A percentile compares a stretch with the other conserved stretches of the same genome.
Conservation (phyloP, 116 monocot genomes). For the Phalaenopsis hybrid region DNA sequence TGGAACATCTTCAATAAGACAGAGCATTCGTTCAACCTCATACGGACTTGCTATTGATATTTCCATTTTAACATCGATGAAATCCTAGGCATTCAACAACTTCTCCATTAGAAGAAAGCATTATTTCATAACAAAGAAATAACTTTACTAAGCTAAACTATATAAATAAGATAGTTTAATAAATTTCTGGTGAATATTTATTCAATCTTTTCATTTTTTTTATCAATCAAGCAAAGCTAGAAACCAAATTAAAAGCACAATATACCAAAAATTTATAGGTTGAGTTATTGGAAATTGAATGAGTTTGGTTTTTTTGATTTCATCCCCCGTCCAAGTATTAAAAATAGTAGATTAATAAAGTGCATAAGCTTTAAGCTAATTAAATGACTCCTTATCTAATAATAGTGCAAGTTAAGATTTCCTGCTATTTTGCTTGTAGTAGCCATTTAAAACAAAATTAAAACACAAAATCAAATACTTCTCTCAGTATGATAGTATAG, state of each 20-base stretch:
- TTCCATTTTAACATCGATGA: slow-evolving; percentile 28
- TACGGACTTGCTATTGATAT: slow-evolving; percentile 32
- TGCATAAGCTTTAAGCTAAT: not conserved
- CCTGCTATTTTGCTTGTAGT: not conserved
- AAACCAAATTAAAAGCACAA: not conserved
- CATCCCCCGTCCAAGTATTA: not conserved
- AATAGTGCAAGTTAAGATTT: not conserved
- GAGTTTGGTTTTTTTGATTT: not conserved
- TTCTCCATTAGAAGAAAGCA: not conserved
- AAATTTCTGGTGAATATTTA: not conserved
- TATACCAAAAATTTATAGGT: not conserved
- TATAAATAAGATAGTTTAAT: not conserved
- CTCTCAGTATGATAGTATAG: not conserved
- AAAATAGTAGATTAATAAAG: too few species aligned
- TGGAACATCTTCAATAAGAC: slow-evolving; percentile 38
- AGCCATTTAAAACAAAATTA: not conserved
- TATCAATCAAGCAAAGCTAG: not conserved
- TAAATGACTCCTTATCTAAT: not conserved
- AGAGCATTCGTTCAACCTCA: slow-evolving; percentile 40
- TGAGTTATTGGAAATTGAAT: not conserved
- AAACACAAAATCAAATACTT: not conserved
- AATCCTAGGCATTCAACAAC: slow-evolving; percentile 25
- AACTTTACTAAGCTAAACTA: not conserved
- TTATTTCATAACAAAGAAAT: not conserved
- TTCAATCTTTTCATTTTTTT: not conserved